Conservation (phyloP, 495 filamentous ascomycete genomes). For the Penicillium paxilli region DNA sequence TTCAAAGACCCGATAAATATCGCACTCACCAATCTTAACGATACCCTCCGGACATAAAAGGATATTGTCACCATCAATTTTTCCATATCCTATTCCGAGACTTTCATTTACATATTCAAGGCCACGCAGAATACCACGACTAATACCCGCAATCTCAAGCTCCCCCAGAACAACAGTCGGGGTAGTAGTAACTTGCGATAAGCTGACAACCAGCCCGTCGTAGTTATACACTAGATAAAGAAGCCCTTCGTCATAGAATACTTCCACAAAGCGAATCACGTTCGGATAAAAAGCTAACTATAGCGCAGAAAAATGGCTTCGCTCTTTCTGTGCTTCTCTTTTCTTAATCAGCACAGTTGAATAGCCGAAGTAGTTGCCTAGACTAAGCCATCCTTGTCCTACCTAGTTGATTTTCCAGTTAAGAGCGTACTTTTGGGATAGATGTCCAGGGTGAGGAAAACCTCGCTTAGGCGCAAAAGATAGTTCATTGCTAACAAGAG, state of each 20-base stretch:
- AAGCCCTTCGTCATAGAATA: neutral
- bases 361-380: slow-evolving; percentile 7
- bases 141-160: neutral
- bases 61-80: slow-evolving; percentile 1
- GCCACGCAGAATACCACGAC: neutral
- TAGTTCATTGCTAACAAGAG: neutral
- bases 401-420: slow-evolving; percentile 7
- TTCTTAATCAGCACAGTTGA: slow-evolving; percentile 6
- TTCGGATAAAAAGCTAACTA: neutral
- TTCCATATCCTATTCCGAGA: neutral
- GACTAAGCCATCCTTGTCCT: slow-evolving; percentile 1
- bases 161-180: neutral
- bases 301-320: neutral
- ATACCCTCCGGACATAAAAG: slow-evolving; percentile 2
- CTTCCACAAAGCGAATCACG: slow-evolving; percentile 4
- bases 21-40: slow-evolving; percentile 2
- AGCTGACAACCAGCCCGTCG: slow-evolving; percentile 2
- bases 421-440: slow-evolving; percentile 2
- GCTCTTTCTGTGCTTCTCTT: neutral
- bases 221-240: slow-evolving; percentile 5
- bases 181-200: slow-evolving; percentile 3
- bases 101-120: neutral
- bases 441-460: slow-evolving; percentile 1
- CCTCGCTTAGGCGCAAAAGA: neutral
- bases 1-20: neutral